Conservation (phyloP, 306 rosid species). For the Casuarina cunninghamiana region DNA sequence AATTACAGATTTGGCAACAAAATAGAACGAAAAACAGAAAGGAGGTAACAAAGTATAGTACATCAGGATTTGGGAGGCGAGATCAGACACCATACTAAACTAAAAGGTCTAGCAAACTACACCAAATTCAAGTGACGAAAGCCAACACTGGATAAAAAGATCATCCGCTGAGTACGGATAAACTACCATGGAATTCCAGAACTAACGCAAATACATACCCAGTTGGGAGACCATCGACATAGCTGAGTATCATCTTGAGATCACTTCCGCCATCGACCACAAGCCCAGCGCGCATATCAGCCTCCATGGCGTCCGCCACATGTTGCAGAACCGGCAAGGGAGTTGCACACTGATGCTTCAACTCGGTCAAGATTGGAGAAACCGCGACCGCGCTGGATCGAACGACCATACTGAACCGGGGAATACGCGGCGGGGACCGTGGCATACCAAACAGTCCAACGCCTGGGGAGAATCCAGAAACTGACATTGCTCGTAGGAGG, state of each 20-base stretch:
- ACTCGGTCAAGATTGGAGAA: conserved; percentile 47
- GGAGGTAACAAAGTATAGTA: neutral
- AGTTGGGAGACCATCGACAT: conserved; percentile 72
- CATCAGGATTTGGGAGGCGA: neutral
- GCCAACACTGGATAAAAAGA: neutral
- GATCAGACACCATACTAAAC: neutral
- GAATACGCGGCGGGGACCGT: conserved; percentile 37
- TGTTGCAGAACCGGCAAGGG: conserved; percentile 67
- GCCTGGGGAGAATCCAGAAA: conserved; percentile 34
- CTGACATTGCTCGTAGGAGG: conserved; percentile 40
- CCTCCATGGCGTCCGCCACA: conserved; percentile 68
- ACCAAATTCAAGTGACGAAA: neutral
- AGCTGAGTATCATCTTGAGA: conserved; percentile 89
- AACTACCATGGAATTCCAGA: neutral
- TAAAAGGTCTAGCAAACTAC: neutral
- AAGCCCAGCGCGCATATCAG: conserved; percentile 78
- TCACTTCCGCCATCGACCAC: conserved; percentile 49
- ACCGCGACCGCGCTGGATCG: conserved; percentile 55
- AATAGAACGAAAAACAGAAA: neutral
- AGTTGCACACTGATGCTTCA: conserved; percentile 67
- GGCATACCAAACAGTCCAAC: conserved; percentile 44
- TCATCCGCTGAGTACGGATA: neutral
- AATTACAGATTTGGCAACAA: neutral
- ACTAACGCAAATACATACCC: conserved; percentile 47
- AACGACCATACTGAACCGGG: conserved; percentile 51